Percentiles rank a stretch among this genome's conserved stretches.
Evolutionary conservation across 208 protist genomes (phyloP).

Genomic region (Naegleria fowleri): DNA sequence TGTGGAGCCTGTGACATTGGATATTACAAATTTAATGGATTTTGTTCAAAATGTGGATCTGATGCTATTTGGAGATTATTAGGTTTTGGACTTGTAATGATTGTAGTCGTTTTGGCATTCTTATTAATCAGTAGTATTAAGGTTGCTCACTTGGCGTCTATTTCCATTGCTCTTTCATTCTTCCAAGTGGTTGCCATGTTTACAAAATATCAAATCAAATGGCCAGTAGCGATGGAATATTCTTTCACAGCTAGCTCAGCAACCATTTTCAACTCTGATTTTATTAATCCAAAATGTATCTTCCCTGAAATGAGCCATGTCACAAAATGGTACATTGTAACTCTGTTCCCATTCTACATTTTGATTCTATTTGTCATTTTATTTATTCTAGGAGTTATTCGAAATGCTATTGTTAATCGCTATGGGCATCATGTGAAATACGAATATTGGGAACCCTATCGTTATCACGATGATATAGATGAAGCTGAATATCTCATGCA

Average conservation of each 20-base stretch:
- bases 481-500: background rate
- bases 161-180: slow-evolving; percentile 9
- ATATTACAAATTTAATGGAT: background rate
- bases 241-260: background rate
- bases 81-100: background rate
- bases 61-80: background rate
- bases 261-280: background rate
- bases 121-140: background rate
- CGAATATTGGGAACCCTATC: background rate
- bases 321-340: background rate
- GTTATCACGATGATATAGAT: background rate
- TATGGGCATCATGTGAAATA: background rate
- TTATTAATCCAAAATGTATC: background rate
- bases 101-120: background rate
- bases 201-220: background rate
- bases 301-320: background rate
- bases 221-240: background rate
- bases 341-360: background rate
- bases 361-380: background rate
- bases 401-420: background rate
- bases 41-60: background rate
- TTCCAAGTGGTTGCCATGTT: background rate
- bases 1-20: background rate
- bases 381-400: background rate
- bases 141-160: background rate